Percentiles rank a stretch among this genome's conserved stretches.
Conservation (phyloP, 139 green algal genomes). For the Eudorina sp. region DNA sequence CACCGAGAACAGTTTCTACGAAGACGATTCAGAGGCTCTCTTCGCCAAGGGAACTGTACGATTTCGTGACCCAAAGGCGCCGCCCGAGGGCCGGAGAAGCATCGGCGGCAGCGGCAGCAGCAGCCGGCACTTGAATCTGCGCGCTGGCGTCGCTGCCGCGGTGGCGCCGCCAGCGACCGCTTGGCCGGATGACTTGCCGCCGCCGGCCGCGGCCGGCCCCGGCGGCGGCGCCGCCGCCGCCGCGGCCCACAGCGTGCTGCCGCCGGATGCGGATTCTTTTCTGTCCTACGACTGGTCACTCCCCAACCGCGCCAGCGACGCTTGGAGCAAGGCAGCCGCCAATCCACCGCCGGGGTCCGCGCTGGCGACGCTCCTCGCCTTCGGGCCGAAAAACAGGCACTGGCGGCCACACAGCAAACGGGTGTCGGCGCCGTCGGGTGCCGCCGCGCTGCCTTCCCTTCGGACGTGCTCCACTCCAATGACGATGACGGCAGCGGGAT, state of each 20-base stretch:
- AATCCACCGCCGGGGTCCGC: background rate
- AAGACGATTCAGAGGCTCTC: background rate
- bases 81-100: no score
- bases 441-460: background rate
- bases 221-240: background rate
- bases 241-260: background rate
- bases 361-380: background rate
- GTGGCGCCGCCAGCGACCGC: background rate
- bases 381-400: background rate
- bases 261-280: background rate
- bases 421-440: background rate
- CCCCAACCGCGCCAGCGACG: background rate
- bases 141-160: background rate
- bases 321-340: background rate
- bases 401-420: background rate
- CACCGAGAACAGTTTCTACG: no score
- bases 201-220: no score
- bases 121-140: background rate
- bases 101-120: background rate
- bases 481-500: background rate
- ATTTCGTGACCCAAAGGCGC: constrained; percentile 3
- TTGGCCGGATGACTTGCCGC: background rate
- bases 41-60: background rate
- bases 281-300: background rate
- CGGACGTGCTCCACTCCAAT: background rate